Evolutionary conservation across 2,329 filamentous ascomycete genomes (phyloP), one percentile per base, ranked within the genome.

Genomic region (Fusarium falciforme): DNA sequence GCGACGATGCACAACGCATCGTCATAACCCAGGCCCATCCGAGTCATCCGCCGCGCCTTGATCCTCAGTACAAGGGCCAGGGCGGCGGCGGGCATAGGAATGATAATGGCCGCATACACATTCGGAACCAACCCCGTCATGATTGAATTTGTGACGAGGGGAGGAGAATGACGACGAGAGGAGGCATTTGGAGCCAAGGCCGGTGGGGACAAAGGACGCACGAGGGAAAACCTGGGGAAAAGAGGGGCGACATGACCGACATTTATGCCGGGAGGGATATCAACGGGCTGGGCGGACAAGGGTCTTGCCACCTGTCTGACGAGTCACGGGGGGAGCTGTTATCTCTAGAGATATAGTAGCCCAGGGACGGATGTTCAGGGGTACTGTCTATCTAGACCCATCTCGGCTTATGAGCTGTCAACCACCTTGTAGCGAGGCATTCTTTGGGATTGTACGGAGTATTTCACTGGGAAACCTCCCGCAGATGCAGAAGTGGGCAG

Each of bases 81-180:
- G n/a, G 66, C 60, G 27, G 74, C 70, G 11, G 68, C 70, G 12
- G 74, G 72, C 25, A 77, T 61, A 25, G 74, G 70, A 11, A 74
- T 70, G 35, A 75, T 59, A 29, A 67, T 69, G 22, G 72, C 74
- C 12, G 75, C 68, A 60, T 67, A 77, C 66, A 74, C 72, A 66
- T 77, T 77, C 4, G 75, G 70, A 29, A 75, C 60, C 31, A 74
- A 65, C 44, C 74, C 64, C 70, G 71, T 65, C 70, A 74, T 76
- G 49, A 38, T 65, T 33, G 66, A 47, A 42, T 20, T 35, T 54
- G 35, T 14, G 61, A 52, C 44, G 31, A 40, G 38, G 38, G 20
- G 40, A 31, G 17, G n/a, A 49, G 6, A 58, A 33, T 29, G 25
- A 27, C 20, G 33, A 57, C 14, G 47, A 22, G 59, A 9, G 17